Conservation (phyloP, 1,284 basidiomycete genomes). For the Ceratobasidium sp. region DNA sequence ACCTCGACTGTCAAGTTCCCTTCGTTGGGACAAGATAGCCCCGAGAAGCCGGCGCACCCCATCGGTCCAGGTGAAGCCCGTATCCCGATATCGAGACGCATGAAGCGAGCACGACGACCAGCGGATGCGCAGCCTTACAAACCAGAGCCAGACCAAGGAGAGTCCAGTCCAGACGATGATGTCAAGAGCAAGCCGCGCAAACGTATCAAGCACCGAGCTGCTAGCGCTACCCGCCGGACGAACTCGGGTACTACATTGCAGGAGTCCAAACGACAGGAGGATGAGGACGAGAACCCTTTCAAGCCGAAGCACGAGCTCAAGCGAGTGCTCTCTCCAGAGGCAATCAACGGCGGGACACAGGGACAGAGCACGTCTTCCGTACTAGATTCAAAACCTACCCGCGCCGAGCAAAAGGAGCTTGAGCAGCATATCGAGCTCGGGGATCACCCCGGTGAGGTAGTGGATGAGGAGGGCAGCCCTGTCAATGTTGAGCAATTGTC, state of each 20-base stretch:
- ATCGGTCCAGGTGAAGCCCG: background rate
- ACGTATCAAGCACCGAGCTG: slow-evolving; percentile 16
- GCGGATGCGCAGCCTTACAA: slow-evolving; percentile 27
- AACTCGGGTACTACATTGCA: slow-evolving; percentile 5
- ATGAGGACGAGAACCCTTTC: slow-evolving; percentile 21
- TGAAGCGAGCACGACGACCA: slow-evolving; percentile 27
- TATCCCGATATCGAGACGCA: slow-evolving; percentile 9
- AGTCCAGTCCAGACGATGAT: slow-evolving; percentile 29
- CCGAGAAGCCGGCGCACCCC: slow-evolving; percentile 10
- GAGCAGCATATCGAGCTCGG: slow-evolving; percentile 27
- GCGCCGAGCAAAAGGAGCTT: slow-evolving; percentile 28
- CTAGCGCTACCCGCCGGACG: background rate
- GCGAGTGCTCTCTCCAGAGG: slow-evolving; percentile 23
- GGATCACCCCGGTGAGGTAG: slow-evolving; percentile 25
- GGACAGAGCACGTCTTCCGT: slow-evolving; percentile 4
- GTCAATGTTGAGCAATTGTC: background rate
- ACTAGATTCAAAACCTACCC: slow-evolving; percentile 1
- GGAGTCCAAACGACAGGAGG: background rate
- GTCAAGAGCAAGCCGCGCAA: slow-evolving; percentile 19
- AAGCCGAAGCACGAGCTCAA: slow-evolving; percentile 32
- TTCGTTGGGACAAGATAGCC: slow-evolving; percentile 36
- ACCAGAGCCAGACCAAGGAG: slow-evolving; percentile 15
- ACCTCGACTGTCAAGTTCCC: slow-evolving; percentile 37
- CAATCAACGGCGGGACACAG: background rate
- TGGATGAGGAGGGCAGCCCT: slow-evolving; percentile 6